Evolutionary conservation across 371 early-diverging fungal genomes (phyloP).

Genomic region (Capniomyces stellatus): DNA sequence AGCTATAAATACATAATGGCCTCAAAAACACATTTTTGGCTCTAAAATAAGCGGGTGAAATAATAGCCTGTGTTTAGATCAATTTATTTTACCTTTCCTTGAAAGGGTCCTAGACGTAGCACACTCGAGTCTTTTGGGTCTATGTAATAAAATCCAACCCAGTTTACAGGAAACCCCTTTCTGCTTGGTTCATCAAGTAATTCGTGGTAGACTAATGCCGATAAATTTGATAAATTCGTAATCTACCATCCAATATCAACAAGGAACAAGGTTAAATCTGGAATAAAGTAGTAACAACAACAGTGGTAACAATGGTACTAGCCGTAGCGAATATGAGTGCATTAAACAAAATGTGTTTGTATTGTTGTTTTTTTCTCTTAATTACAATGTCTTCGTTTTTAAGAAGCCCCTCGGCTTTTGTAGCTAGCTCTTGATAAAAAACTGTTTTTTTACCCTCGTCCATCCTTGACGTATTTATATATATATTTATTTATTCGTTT

Average conservation of each 20-base stretch:
- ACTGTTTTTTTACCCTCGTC: constrained; percentile 8
- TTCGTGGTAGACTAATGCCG: constrained; percentile 64
- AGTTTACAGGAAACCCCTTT: constrained; percentile 56
- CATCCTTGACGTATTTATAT: too few relatives aligned
- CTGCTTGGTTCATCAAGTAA: constrained; percentile 37
- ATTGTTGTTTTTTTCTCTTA: too few relatives aligned
- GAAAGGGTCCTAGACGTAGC: constrained; percentile 74
- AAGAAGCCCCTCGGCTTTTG: constrained; percentile 8
- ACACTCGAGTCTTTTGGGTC: constrained; percentile 23
- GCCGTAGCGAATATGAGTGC: too few relatives aligned
- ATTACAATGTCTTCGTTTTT: not conserved
- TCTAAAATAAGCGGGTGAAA: too few relatives aligned
- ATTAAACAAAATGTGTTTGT: too few relatives aligned
- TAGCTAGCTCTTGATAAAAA: constrained; percentile 23
- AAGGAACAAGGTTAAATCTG: too few relatives aligned
- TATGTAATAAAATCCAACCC: constrained; percentile 74
- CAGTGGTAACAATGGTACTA: too few relatives aligned
- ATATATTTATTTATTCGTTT: too few relatives aligned
- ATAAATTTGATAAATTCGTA: constrained; percentile 62
- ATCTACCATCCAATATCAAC: constrained; percentile 41
- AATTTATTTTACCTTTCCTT: constrained; percentile 63
- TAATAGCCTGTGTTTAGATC: too few relatives aligned
- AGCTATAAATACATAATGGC: too few relatives aligned
- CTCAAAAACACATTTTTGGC: too few relatives aligned
- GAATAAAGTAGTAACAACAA: too few relatives aligned